phyloP scores from a whole-genome alignment of 2,329 filamentous ascomycete genomes.

The Taxawa tesnikishii region DNA sequence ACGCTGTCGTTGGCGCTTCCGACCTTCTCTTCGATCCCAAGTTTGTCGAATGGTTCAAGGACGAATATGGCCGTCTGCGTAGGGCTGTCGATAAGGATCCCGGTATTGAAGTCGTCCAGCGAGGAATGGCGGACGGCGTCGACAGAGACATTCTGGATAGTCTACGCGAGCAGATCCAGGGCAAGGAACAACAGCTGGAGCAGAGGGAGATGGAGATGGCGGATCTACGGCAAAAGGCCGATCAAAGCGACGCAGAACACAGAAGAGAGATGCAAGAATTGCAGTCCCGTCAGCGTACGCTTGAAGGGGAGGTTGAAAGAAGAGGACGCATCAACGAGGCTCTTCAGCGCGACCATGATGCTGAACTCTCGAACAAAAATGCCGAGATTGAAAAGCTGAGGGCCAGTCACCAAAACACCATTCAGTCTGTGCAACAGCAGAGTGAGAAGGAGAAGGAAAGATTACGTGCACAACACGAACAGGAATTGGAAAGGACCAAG shows the following conservation, averaged over 20 bases:
- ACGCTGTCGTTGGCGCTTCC: constrained; percentile 33
- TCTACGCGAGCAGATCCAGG: constrained; percentile 62
- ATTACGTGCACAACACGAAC: constrained; percentile 25
- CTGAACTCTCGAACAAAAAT: constrained; percentile 18
- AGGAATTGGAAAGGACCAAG: constrained; percentile 14
- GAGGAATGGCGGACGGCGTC: constrained; percentile 74
- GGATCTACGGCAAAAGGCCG: constrained; percentile 43
- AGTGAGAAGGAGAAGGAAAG: constrained; percentile 22
- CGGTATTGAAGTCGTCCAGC: constrained; percentile 69
- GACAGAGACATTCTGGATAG: constrained; percentile 89
- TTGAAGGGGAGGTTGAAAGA: constrained; percentile 31
- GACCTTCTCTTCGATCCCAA: constrained; percentile 57
- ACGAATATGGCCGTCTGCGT: constrained; percentile 78
- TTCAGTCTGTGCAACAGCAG: constrained; percentile 20
- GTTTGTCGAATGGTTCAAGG: constrained; percentile 91
- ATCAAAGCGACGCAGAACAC: constrained; percentile 64
- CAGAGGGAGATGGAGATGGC: constrained; percentile 45
- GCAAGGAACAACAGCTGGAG: constrained; percentile 52
- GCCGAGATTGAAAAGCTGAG: constrained; percentile 42
- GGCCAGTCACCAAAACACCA: constrained; percentile 15
- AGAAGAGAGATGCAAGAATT: constrained; percentile 28
- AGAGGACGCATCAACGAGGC: constrained; percentile 58
- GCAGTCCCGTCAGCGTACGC: constrained; percentile 8
- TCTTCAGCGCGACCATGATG: constrained; percentile 57
- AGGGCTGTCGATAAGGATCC: constrained; percentile 86